phyloP scores from a whole-genome alignment of 2,329 filamentous ascomycete species.

The Dactylonectria estremocensis region DNA sequence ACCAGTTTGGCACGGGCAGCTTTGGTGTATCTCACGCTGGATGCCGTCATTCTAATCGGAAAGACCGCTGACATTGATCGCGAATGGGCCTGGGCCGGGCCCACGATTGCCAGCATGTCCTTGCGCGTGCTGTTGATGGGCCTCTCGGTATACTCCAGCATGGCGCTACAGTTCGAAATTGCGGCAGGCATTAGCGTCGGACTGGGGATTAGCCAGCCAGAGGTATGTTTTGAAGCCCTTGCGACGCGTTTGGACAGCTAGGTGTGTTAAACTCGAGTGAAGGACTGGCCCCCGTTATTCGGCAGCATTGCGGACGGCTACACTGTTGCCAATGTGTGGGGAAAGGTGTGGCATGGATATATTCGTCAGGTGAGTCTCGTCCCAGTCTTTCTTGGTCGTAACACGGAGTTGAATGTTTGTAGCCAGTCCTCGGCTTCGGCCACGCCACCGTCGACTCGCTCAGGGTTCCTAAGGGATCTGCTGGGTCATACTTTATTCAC shows the following conservation, averaged over 20 bases:
- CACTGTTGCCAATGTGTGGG: constrained; percentile 35
- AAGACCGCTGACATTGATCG: constrained; percentile 2
- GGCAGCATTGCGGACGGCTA: constrained; percentile 24
- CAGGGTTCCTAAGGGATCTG: constrained; percentile 10
- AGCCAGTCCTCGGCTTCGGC: constrained; percentile 29
- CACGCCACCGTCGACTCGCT: constrained; percentile 1
- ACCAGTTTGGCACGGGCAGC: constrained; percentile 1
- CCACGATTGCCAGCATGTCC: not conserved
- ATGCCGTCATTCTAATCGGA: constrained; percentile 16
- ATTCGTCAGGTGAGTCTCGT: constrained; percentile 24
- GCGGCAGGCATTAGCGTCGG: constrained; percentile 20
- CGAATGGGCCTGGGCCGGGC: constrained; percentile 21
- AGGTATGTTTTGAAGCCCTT: constrained; percentile 4
- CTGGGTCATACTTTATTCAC: constrained; percentile 23
- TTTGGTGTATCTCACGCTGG: constrained; percentile 24
- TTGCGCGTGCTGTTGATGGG: constrained; percentile 23
- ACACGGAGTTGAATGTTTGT: not conserved
- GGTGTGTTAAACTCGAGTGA: not conserved
- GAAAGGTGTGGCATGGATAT: constrained; percentile 37
- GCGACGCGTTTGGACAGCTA: not conserved
- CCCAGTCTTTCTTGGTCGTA: not conserved
- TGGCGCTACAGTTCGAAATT: constrained; percentile 34
- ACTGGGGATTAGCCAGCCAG: constrained; percentile 5
- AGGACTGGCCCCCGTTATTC: constrained; percentile 37
- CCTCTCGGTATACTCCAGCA: constrained; percentile 22